Percentiles rank a stretch among this genome's conserved stretches.
phyloP scores from a whole-genome alignment of 352 stramenopile species.

The Pythium myriotylum region DNA sequence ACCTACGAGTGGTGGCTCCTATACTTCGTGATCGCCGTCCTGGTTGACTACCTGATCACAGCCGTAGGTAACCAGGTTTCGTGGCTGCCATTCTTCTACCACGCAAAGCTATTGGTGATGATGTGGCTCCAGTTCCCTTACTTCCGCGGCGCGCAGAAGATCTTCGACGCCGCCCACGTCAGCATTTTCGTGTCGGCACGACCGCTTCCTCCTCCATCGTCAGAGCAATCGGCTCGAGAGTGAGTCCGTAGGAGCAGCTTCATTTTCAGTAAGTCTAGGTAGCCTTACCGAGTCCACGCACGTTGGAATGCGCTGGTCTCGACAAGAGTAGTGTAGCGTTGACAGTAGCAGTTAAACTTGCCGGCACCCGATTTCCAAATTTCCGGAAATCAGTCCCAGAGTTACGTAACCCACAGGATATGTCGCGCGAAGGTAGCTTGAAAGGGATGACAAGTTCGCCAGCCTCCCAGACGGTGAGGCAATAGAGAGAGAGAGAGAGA shows the following conservation, averaged over 20 bases:
- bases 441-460: conserved; percentile 11
- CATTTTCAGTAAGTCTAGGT: not conserved
- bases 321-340: not conserved
- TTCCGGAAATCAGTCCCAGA: conserved; percentile 1
- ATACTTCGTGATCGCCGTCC: conserved; percentile 79
- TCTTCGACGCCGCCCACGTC: conserved; percentile 78
- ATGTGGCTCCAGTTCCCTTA: conserved; percentile 92
- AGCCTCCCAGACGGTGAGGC: not conserved
- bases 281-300: conserved; percentile 1
- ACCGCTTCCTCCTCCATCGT: not conserved
- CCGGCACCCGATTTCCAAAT: conserved; percentile 3
- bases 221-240: not conserved
- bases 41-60: conserved; percentile 70
- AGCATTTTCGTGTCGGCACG: conserved; percentile 66
- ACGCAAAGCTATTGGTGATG: conserved; percentile 80
- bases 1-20: conserved; percentile 89
- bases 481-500: too few relatives aligned
- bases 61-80: conserved; percentile 51
- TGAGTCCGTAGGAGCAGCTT: not conserved
- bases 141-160: conserved; percentile 80
- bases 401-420: not conserved
- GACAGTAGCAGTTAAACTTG: not conserved
- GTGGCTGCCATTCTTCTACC: conserved; percentile 88
- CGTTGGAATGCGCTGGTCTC: conserved; percentile 16
- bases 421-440: conserved; percentile 27